Base-by-base conservation (phyloP, 805 yeast species). In the Candida endomychidarum region DNA sequence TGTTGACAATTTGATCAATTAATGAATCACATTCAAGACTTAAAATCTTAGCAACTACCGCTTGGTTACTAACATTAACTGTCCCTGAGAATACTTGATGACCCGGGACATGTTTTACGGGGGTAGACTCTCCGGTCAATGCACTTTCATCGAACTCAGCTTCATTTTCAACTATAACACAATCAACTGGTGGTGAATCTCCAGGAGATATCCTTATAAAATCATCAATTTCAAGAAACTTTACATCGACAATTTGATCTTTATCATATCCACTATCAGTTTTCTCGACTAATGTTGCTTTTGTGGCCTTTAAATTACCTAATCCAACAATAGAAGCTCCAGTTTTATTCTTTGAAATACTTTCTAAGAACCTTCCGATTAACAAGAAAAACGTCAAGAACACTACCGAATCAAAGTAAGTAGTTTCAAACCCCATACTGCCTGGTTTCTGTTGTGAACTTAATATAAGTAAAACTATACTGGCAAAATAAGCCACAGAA, bases 321-420 rank as follows among this genome's bases (percentile, higher is more conserved):
- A 85, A 63, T 20, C 71, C 61, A 11, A 79, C 65, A 20, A 85
- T 73, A 0, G 88, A 83, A 29, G 76, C 75, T 0, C 88, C 80
- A 1, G 90, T 82, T 51, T 79, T 79, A 21, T 73, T 67, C 53
- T 83, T 85, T 1, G 90, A 78, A 47, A 72, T 72, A 20, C 82
- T 70, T 57, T 85, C 91, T 34, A 85, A 65, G 20, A 81, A 63
- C 31, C 87, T 71, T 1, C 95, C 95, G 43, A 83, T 77, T 34
- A 85, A 65, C 41, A 85, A 61, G 58, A 85, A 85, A 52, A 85
- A 78, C 0, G 89, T 75, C 47, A 85, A 65, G 53, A 85, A 85
- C 3, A 85, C 86, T 20, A 84, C 91, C 4, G 90, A 80, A 53
- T 85, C 95, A 54, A 85, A 85, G 51, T 82, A 85, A 0, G 86